phyloP scores from a whole-genome alignment of 2,329 filamentous ascomycete genomes.

The Falciphora oryzae region DNA sequence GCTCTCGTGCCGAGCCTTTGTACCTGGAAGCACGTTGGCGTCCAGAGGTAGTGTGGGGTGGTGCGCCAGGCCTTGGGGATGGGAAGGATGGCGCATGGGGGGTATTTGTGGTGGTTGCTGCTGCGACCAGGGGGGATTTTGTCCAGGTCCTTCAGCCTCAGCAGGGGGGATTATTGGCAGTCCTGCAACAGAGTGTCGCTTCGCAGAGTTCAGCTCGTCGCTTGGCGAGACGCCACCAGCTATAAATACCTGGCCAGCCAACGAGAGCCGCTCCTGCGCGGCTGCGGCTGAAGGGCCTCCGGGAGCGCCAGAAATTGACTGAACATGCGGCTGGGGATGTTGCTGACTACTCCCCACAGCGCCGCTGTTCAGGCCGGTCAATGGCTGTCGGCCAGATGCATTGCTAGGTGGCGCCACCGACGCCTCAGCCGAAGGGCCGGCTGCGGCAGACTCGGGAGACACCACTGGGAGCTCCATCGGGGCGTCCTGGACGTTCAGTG shows the following conservation, averaged over 20 bases:
- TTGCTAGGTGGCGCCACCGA: background rate
- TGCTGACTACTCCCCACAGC: background rate
- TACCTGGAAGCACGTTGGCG: constrained; percentile 5
- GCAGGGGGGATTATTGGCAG: constrained; percentile 12
- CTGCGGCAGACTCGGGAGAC: constrained; percentile 13
- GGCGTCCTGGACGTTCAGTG: constrained; percentile 13
- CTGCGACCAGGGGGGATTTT: constrained; percentile 14
- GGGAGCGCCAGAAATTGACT: background rate
- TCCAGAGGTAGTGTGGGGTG: background rate
- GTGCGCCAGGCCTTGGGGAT: background rate
- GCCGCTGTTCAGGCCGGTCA: constrained; percentile 2
- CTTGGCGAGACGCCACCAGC: background rate
- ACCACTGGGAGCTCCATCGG: constrained; percentile 33
- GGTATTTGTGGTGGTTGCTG: constrained; percentile 17
- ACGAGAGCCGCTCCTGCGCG: background rate
- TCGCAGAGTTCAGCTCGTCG: constrained; percentile 8
- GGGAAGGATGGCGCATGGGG: constrained; percentile 14
- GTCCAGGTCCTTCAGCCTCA: constrained; percentile 16
- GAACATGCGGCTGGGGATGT: background rate
- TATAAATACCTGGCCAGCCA: constrained; percentile 1
- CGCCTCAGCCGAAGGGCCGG: constrained; percentile 12
- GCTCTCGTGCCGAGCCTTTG: constrained; percentile 10
- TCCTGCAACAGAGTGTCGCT: constrained; percentile 18
- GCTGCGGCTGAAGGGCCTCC: background rate
- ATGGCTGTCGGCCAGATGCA: background rate